These are phyloP conservation scores for Osmanthus fragrans DNA, from an alignment of 257 asterid species.

Conservation along the genomic window DNA sequence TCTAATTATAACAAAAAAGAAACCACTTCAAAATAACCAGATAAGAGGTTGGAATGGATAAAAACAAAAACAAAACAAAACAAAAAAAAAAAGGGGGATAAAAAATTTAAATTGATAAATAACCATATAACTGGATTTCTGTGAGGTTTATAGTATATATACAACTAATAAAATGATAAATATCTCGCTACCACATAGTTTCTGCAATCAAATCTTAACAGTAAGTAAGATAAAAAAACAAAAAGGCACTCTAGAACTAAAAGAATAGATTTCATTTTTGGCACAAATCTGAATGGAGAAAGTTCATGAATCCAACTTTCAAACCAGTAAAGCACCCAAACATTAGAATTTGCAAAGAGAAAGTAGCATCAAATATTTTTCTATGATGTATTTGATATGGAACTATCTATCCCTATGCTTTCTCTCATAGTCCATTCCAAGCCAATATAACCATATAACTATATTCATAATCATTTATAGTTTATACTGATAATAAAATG, in stretches of 20 bases:
- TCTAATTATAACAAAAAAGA: background rate
- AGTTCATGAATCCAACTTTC: background rate
- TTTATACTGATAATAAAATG: background rate
- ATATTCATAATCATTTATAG: background rate
- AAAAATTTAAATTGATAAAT: background rate
- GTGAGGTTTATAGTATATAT: background rate
- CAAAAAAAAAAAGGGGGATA: background rate
- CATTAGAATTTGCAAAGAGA: background rate
- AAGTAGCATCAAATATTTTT: background rate
- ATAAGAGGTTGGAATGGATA: background rate
- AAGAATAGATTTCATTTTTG: background rate
- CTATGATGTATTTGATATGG: background rate
- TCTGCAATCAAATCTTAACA: background rate
- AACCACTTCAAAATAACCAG: background rate
- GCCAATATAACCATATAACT: background rate
- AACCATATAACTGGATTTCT: background rate
- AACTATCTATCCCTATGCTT: background rate
- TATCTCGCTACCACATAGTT: background rate
- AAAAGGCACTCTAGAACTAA: background rate
- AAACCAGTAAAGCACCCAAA: background rate
- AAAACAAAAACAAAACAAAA: background rate
- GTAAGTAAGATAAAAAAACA: background rate
- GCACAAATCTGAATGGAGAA: background rate
- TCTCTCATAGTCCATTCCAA: background rate
- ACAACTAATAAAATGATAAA: background rate